Percentiles rank a stretch among this genome's conserved stretches.
These are phyloP conservation scores for Diaporthe vaccinii DNA, from an alignment of 2,329 filamentous ascomycete species.

Conservation along the genomic window DNA sequence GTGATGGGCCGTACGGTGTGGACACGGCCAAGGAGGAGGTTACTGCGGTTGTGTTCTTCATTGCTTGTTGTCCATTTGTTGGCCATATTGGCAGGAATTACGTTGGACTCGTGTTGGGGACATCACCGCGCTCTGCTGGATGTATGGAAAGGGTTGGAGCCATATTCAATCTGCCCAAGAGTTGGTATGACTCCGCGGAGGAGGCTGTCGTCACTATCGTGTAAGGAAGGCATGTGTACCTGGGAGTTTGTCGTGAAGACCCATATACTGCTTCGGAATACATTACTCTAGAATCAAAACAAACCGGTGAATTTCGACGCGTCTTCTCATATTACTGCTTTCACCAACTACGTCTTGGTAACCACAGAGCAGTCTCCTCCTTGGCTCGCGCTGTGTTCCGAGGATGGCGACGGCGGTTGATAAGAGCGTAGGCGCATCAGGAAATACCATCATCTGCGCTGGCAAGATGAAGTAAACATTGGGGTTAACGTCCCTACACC, in stretches of 20 bases:
- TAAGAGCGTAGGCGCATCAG: no score
- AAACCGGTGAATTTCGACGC: neutral
- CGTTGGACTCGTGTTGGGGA: neutral
- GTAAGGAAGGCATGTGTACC: neutral
- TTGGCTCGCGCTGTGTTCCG: no score
- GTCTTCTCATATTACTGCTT: no score
- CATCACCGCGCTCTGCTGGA: neutral
- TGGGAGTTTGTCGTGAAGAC: neutral
- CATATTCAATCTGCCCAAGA: slow-evolving; percentile 8
- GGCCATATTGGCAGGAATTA: slow-evolving; percentile 12
- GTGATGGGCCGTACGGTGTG: neutral
- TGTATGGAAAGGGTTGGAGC: slow-evolving; percentile 14
- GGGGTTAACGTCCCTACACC: no score
- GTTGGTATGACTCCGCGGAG: slow-evolving; percentile 8
- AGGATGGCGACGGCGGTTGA: no score
- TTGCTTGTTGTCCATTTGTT: slow-evolving; percentile 3
- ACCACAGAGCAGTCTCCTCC: no score
- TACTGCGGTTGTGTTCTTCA: slow-evolving; percentile 2
- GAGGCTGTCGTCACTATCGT: slow-evolving; percentile 16
- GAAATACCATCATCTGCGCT: neutral
- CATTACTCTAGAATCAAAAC: neutral
- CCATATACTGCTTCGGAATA: no score
- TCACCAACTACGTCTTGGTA: no score
- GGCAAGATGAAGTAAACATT: neutral
- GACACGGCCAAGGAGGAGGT: slow-evolving; percentile 2